Evolutionary conservation across 148 eudicot species (phyloP).

Genomic region (Silene uniflora): DNA sequence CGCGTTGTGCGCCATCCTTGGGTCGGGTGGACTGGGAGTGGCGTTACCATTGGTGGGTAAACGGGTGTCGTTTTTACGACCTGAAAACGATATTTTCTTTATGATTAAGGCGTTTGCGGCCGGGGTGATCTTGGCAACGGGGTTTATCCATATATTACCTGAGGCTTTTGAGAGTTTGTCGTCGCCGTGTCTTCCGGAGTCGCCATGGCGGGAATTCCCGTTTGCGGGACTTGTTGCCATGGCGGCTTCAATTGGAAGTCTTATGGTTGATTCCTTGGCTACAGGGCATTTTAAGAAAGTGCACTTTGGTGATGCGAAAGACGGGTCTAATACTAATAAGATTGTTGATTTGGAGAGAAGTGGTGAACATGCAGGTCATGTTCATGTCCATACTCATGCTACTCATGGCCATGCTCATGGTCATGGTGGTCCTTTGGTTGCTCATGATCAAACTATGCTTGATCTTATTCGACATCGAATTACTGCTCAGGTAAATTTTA

Average conservation of each 20-base stretch:
- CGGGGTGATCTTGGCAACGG: constrained; percentile 76
- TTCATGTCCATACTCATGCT: constrained; percentile 52
- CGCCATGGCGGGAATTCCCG: constrained; percentile 64
- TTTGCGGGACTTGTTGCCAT: constrained; percentile 67
- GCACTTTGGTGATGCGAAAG: constrained; percentile 31
- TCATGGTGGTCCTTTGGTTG: constrained; percentile 23
- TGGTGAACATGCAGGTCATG: constrained; percentile 39
- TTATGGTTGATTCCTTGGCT: constrained; percentile 66
- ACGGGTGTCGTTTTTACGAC: constrained; percentile 17
- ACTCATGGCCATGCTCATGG: constrained; percentile 70
- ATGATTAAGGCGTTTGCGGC: constrained; percentile 90
- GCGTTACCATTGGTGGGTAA: constrained; percentile 48
- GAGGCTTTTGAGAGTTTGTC: constrained; percentile 63
- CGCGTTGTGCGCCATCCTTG: constrained; percentile 56
- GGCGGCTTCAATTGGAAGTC: constrained; percentile 61
- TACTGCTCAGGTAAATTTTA: constrained; percentile 78
- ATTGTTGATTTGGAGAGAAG: constrained; percentile 24
- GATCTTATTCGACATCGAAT: constrained; percentile 68
- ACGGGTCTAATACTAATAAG: neutral
- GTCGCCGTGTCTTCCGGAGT: constrained; percentile 50
- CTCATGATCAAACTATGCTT: constrained; percentile 5
- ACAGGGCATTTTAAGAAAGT: constrained; percentile 48
- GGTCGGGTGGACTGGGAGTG: constrained; percentile 56
- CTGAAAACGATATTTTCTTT: constrained; percentile 48
- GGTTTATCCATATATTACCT: constrained; percentile 76